Evolutionary conservation across 129 eudicot genomes (phyloP), one percentile per base, ranked within the genome.

Genomic region (Ambrosia artemisiifolia): DNA sequence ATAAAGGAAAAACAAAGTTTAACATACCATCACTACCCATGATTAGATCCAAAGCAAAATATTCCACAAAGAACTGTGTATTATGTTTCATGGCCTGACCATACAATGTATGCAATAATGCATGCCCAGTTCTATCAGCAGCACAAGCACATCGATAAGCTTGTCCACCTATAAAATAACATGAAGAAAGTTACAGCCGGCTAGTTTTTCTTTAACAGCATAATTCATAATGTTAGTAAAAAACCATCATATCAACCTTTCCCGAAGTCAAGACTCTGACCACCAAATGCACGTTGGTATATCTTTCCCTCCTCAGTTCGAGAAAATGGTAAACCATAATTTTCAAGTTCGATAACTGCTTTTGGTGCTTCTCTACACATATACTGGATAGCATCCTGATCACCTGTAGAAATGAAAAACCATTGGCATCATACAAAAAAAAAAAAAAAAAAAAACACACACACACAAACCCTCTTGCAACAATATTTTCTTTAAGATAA

Each of bases 341-440:
- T 95, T 51, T 95, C 99, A 63, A 95, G 97, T 83, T 95, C 99
- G 16, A 95, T 95, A 56, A 95, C 99, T 76, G 99, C 99, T 85
- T 95, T 95, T 70, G 99, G 99, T 57, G 99, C 99, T 86, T 95
- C 99, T 60, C 99, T 88, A 73, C 99, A 95, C 99, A 95, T 95
- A 78, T 95, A 95, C 75, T 95, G 99, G 70, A 95, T 95, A 71
- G 99, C 97, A 80, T 95, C 99, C 82, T 95, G 99, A 77, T 95
- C 99, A 62, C 99, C 99, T 95, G 71, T 28, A 74, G 73, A 72
- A 78, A 72, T 7, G 59, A 46, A 79, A 72, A 16, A 43, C 63
- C 54, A 35, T 56, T 77, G 36, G 36, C 80, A 51, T 73, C 18
- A 75, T 60, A 32, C 42, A 13, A 3, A 61, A 46, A 9, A 63